A percentile compares a stretch with the other conserved stretches of the same genome.
Conservation (phyloP, 2,329 filamentous ascomycete genomes). For the Diaporthe humulicola region DNA sequence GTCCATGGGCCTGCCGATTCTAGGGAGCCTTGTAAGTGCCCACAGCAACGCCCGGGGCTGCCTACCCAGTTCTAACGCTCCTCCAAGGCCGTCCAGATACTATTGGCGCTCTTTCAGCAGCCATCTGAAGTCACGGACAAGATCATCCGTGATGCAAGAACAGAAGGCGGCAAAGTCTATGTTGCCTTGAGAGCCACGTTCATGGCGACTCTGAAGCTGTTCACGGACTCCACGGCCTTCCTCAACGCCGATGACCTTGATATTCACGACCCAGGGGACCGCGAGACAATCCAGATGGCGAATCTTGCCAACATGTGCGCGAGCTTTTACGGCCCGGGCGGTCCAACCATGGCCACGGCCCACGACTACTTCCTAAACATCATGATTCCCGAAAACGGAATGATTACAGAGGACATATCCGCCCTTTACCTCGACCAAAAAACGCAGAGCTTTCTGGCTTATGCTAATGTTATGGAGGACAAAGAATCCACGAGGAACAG, state of each 20-base stretch:
- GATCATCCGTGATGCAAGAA: constrained; percentile 47
- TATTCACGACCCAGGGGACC: constrained; percentile 53
- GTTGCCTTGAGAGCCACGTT: constrained; percentile 51
- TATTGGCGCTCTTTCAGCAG: constrained; percentile 53
- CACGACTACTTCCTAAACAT: constrained; percentile 61
- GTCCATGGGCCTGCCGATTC: constrained; percentile 51
- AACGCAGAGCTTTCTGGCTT: constrained; percentile 65
- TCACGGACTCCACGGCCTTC: constrained; percentile 49
- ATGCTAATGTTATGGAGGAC: constrained; percentile 63
- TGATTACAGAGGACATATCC: constrained; percentile 56
- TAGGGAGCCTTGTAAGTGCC: constrained; percentile 49
- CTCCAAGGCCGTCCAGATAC: constrained; percentile 52
- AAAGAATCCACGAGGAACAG: constrained; percentile 63
- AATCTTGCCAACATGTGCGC: constrained; percentile 61
- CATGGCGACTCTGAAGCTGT: constrained; percentile 49
- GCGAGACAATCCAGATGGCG: constrained; percentile 59
- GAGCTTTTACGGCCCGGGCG: constrained; percentile 43
- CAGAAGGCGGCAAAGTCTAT: constrained; percentile 53
- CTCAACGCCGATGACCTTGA: constrained; percentile 54
- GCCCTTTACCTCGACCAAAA: constrained; percentile 62
- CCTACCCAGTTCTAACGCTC: neutral
- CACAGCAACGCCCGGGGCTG: neutral
- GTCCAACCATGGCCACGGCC: constrained; percentile 56
- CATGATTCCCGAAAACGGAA: constrained; percentile 54
- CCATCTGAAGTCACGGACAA: constrained; percentile 47